A percentile compares a stretch with the other conserved stretches of the same genome.
Evolutionary conservation across 2,329 filamentous ascomycete genomes (phyloP).

Genomic region (Leptographium flavum): DNA sequence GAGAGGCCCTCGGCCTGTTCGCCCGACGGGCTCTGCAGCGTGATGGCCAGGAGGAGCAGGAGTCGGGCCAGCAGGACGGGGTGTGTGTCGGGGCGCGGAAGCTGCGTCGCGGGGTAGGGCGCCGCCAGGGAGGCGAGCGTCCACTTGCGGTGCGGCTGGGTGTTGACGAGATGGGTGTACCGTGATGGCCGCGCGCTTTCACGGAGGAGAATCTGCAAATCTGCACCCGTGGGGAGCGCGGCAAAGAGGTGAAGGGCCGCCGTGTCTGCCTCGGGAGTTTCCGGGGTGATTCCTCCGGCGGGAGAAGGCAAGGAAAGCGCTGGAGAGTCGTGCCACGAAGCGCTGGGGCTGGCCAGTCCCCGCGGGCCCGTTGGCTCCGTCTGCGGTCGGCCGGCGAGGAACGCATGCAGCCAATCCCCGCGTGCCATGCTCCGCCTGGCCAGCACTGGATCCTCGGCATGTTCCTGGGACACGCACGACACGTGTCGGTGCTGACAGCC

Average conservation of each 20-base stretch:
- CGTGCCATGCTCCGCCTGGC: no score
- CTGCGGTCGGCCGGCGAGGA: no score
- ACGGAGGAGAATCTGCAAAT: constrained; percentile 8
- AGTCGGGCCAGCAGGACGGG: not conserved
- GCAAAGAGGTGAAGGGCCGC: not conserved
- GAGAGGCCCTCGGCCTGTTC: not conserved
- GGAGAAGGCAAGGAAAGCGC: no score
- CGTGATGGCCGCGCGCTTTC: not conserved
- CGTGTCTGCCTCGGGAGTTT: not conserved
- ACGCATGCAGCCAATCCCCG: no score
- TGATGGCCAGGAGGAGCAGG: constrained; percentile 2
- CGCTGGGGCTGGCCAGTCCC: no score
- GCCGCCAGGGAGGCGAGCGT: not conserved
- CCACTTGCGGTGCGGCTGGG: not conserved
- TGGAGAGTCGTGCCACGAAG: no score
- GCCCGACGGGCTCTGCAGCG: not conserved
- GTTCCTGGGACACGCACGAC: not conserved
- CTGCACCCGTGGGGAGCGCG: not conserved
- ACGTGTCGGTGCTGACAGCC: not conserved
- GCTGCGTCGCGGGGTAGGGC: not conserved
- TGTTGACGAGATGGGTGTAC: not conserved
- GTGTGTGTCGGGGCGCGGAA: not conserved
- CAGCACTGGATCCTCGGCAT: no score
- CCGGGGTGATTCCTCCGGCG: no score
- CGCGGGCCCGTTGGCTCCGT: no score